A percentile compares a stretch with the other conserved stretches of the same genome.
These are phyloP conservation scores for Mimosa bimucronata DNA, from an alignment of 306 rosid species.

Conservation along the genomic window DNA sequence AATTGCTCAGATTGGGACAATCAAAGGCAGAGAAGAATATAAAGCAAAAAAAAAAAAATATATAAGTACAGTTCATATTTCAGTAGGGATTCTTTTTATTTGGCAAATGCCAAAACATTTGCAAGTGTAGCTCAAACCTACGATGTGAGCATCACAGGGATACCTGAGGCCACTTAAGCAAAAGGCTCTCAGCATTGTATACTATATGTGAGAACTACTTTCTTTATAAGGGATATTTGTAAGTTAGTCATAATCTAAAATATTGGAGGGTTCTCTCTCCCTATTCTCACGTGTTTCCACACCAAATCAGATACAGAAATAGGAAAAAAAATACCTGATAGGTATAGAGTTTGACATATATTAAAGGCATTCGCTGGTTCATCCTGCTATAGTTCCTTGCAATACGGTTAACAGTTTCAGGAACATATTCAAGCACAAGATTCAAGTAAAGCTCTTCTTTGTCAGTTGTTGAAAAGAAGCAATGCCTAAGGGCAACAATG, in stretches of 20 bases:
- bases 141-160: neutral
- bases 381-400: slow-evolving; percentile 64
- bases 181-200: slow-evolving; percentile 6
- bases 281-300: neutral
- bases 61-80: neutral
- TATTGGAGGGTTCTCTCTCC: neutral
- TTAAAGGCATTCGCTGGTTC: slow-evolving; percentile 72
- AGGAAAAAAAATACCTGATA: slow-evolving; percentile 60
- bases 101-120: neutral
- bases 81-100: neutral
- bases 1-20: slow-evolving; percentile 13
- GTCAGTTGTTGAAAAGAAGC: slow-evolving; percentile 74
- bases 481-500: slow-evolving; percentile 70
- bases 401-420: slow-evolving; percentile 70
- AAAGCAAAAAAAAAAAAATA: neutral
- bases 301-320: slow-evolving; percentile 21
- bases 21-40: slow-evolving; percentile 5
- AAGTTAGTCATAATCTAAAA: slow-evolving; percentile 13
- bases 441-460: slow-evolving; percentile 70
- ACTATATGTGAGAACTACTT: slow-evolving; percentile 2
- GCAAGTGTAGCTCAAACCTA: neutral
- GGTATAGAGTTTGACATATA: slow-evolving; percentile 73
- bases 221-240: neutral
- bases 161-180: neutral
- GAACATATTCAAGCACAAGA: slow-evolving; percentile 81